Evolutionary conservation across 2,329 filamentous ascomycete species (phyloP), one percentile per base, ranked within the genome.

Genomic region (Penicillium vulpinum): DNA sequence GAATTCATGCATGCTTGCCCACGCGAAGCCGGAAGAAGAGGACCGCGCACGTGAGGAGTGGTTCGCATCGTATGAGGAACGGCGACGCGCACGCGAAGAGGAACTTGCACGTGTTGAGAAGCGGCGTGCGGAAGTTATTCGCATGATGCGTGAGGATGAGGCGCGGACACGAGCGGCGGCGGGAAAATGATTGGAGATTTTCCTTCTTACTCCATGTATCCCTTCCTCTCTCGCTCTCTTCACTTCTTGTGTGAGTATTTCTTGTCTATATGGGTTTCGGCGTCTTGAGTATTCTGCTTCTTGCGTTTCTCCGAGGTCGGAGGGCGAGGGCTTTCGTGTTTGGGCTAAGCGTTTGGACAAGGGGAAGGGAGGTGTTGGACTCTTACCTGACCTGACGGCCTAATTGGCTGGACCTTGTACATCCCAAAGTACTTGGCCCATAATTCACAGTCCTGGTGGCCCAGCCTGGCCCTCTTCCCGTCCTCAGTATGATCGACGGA

Each of bases 11-110:
- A 97, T 99, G 92, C 82, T 92, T 65, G 76, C 82, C 54, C 89
- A 95, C 78, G 92, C 93, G 54, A 95, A 90, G 62, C 89, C 87
- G 62, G 86, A 84, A 53, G 91, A 95, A 73, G 85, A 95, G 75
- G 94, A 99, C 77, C 87, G 86, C 24, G 94, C 94, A 62, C 82
- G 94, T 51, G 90, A 92, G 75, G 92, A 97, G 73, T 99, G 94
- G 94, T 97, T 97, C 74, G 85, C 86, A 50, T 82, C 85, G 62
- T 83, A 90, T 50, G 81, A 90, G 66, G 85, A 91, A 77, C 82
- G 92, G 54, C 83, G 86, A 66, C 79, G 78, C 56, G 85, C 88
- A 74, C 79, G 86, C 36, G 87, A 91, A 74, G 81, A 82, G 60
- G 86, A 87, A 67, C 81, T 83, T 39, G 64, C 61, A 21, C 66